Evolutionary conservation across 2,329 filamentous ascomycete species (phyloP), one percentile per base, ranked within the genome.

Genomic region (Simplicillium aogashimaense): DNA sequence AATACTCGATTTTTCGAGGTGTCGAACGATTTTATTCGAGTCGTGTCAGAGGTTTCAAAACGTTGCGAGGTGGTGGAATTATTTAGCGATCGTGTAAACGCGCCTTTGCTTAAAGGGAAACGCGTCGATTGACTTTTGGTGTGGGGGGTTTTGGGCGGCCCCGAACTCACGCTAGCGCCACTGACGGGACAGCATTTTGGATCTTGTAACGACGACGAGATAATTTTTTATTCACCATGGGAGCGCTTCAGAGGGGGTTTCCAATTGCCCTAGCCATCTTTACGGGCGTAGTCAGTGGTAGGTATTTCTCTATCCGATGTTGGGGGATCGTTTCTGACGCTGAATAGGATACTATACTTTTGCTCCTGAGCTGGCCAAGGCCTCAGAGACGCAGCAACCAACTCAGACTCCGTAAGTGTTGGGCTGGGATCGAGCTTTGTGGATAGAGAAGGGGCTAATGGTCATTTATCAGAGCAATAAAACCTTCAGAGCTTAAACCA

Each of bases 231-330:
- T 8, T 25, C 38, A 44, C 36, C 34, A 61, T 63, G 57, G 53
- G 54, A 38, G 58, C 48, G n/a, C 52, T 62, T 35, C 52, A 61
- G 37, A 56, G 53, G 43, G 56, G 52, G 4, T 39, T 64, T 18
- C 61, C 61, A 7, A 38, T 60, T 37, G 59, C 54, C 16, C 44
- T 64, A 29, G 56, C 61, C 11, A 46, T 58, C 9, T 63, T 64
- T 41, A 61, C 52, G 17, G 61, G 61, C 25, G 54, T 64, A 25
- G 43, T 59, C 33, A 57, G 60, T 43, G 61, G 61, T 63, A 29
- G 42, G 56, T 50, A 14, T 32, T 5, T 11, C 20, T 25, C n/a
- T 12, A 10, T 37, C 29, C 20, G 20, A 25, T 17, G 9, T 17
- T 20, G 36, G 15, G 4, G 3, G 13, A 3, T 33, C 17, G 17